Conservation (phyloP, 805 yeast genomes). For the Nakazawaea holstii region DNA sequence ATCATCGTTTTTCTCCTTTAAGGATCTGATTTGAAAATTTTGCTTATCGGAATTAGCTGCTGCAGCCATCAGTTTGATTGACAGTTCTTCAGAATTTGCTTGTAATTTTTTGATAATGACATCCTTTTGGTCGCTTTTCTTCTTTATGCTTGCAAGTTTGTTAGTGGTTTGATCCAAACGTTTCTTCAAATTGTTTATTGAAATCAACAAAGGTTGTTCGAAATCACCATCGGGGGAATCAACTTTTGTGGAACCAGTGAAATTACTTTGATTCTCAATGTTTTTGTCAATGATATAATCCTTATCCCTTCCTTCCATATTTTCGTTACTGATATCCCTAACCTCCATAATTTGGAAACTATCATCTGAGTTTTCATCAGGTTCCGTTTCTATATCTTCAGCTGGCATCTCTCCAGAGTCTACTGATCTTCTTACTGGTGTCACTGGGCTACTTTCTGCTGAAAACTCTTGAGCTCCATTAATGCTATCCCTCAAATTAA, state of each 20-base stretch:
- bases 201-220: constrained; percentile 5
- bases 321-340: constrained; percentile 1
- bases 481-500: too few species aligned
- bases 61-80: neutral
- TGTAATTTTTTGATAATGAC: constrained; percentile 5
- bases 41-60: neutral
- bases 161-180: neutral
- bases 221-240: constrained; percentile 1
- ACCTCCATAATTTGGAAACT: constrained; percentile 5
- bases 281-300: neutral
- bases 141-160: neutral
- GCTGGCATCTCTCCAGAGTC: too few species aligned
- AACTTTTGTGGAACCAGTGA: neutral
- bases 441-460: neutral
- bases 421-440: neutral
- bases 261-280: neutral
- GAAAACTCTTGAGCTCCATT: neutral
- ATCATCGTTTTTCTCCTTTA: constrained; percentile 34
- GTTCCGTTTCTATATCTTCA: neutral
- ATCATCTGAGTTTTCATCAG: neutral
- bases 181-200: constrained; percentile 5
- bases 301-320: too few species aligned
- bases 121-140: constrained; percentile 11
- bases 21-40: constrained; percentile 21
- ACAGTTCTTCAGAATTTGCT: neutral